Evolutionary conservation across 148 eudicot genomes (phyloP).

Genomic region (Diospyros lotus): DNA sequence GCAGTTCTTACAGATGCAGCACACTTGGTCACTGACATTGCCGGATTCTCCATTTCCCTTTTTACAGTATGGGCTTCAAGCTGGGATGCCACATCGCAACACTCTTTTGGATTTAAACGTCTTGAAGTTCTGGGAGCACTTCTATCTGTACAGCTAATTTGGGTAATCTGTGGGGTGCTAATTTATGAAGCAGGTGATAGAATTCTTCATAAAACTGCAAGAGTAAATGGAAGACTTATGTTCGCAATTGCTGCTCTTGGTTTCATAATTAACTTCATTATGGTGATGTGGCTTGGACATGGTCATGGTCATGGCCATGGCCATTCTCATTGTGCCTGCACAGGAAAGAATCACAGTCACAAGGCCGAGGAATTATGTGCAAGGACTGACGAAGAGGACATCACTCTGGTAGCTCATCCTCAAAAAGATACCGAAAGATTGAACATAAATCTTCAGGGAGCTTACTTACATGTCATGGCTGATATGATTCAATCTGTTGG

Average conservation of each 20-base stretch:
- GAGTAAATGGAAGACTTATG: conserved; percentile 44
- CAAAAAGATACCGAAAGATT: conserved; percentile 2
- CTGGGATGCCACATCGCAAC: conserved; percentile 35
- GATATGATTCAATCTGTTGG: conserved; percentile 58
- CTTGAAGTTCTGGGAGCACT: conserved; percentile 51
- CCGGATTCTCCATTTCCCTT: conserved; percentile 48
- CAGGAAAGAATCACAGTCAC: conserved; percentile 8
- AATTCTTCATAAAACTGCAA: conserved; percentile 22
- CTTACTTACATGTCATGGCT: conserved; percentile 55
- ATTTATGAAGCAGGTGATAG: conserved; percentile 44
- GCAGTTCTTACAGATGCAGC: conserved; percentile 55
- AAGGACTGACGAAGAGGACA: conserved; percentile 18
- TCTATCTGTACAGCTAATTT: conserved; percentile 50
- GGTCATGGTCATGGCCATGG: conserved; percentile 15
- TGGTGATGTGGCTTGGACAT: conserved; percentile 41
- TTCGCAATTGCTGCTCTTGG: conserved; percentile 48
- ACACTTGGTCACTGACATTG: conserved; percentile 43
- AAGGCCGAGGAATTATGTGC: conserved; percentile 1
- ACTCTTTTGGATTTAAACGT: conserved; percentile 47
- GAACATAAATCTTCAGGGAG: conserved; percentile 62
- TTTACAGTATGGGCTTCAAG: conserved; percentile 50
- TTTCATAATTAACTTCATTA: conserved; percentile 31
- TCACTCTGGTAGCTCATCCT: conserved; percentile 24
- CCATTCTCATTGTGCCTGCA: conserved; percentile 12
- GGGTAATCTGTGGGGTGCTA: conserved; percentile 41